A percentile compares a stretch with the other conserved stretches of the same genome.
Evolutionary conservation across 1,284 basidiomycete genomes (phyloP).

Genomic region (Cutaneotrichosporon daszewskae): DNA sequence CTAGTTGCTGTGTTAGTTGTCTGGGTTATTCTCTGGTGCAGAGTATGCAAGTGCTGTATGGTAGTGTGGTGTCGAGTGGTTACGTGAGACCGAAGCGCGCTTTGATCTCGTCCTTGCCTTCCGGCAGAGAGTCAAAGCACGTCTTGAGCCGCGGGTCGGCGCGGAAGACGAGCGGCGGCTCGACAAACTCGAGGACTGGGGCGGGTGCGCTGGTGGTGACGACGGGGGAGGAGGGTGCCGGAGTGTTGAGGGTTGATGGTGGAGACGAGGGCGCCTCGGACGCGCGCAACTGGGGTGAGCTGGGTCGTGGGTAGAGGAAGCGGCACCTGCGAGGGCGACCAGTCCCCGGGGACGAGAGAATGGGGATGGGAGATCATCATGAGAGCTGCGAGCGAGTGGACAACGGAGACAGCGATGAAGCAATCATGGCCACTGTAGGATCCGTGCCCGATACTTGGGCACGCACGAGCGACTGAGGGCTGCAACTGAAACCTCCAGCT

Average conservation of each 20-base stretch:
- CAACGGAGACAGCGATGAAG: too few species aligned
- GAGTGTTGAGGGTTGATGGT: neutral
- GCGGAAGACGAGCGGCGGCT: conserved; percentile 19
- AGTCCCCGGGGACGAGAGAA: too few species aligned
- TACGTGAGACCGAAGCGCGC: conserved; percentile 21
- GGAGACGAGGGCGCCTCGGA: neutral
- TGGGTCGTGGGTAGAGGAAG: neutral
- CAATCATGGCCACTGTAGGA: too few species aligned
- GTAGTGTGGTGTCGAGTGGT: too few species aligned
- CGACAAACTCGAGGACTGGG: neutral
- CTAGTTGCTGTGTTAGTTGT: too few species aligned
- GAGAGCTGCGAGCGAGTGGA: too few species aligned
- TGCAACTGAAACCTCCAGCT: too few species aligned
- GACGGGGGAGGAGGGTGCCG: neutral
- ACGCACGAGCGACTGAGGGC: too few species aligned
- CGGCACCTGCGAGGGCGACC: neutral
- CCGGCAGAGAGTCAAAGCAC: conserved; percentile 22
- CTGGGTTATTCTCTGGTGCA: too few species aligned
- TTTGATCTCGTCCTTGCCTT: conserved; percentile 18
- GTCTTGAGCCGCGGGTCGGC: conserved; percentile 24
- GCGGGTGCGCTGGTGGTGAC: neutral
- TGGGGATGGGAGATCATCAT: too few species aligned
- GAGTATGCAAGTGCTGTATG: too few species aligned
- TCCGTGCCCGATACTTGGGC: too few species aligned
- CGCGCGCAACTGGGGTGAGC: conserved; percentile 5